Evolutionary conservation across 495 filamentous ascomycete species (phyloP), one percentile per base, ranked within the genome.

Genomic region (Penicillium pulvis): DNA sequence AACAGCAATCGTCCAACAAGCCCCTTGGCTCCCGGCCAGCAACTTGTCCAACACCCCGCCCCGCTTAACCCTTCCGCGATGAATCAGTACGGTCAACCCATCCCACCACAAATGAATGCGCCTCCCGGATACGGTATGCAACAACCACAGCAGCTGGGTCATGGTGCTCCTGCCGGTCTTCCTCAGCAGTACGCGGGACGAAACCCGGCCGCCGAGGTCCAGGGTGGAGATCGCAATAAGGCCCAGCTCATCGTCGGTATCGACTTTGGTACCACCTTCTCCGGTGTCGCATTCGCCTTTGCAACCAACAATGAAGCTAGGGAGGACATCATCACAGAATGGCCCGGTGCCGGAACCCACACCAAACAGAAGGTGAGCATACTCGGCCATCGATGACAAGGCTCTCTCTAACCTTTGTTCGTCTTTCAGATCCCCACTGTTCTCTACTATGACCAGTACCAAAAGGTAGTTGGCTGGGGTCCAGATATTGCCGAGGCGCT

Each of bases 391-490:
- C 16, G 14, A 2, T 50, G 53, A 51, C 33, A n/a, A 16, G 2
- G 47, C 26, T 8, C 43, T 6, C 49, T 42, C 43, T 45, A 39
- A 55, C 47, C 50, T 20, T 53, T 43, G 23, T 49, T 51, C 55
- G 36, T 42, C 35, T 8, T 19, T 26, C 28, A 90, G 88, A 91
- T 91, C 58, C 88, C 88, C 14, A 91, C 88, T 10, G 88, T 91
- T 26, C 81, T 91, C 50, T 91, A 91, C 72, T 91, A 91, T 63
- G 88, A 91, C 65, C 87, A 90, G 69, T 88, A 90, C 70, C 88
- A 91, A 67, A 89, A 91, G 64, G 88, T 91, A 33, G 88, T 91
- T 10, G 88, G 88, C 20, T 91, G 88, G 88, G 88, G 88, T 44
- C 88, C 88, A 7, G 88, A 91, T 72, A 91, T 91, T 58, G 86